Evolutionary conservation across 148 eudicot genomes (phyloP), one percentile per base, ranked within the genome.

Genomic region (Suaeda aralocaspica): DNA sequence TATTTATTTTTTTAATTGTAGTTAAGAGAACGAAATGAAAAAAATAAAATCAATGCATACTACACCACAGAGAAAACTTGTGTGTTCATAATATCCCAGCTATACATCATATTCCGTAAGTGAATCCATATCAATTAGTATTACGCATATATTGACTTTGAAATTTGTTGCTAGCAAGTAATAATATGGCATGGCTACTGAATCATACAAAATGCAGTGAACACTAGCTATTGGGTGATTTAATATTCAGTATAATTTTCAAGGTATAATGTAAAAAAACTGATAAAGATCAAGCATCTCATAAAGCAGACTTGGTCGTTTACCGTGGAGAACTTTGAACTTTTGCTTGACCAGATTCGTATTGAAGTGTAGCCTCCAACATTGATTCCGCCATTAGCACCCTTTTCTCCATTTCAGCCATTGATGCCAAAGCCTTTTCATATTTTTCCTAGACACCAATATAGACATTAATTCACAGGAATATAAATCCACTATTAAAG

Each of bases 301-400:
- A n/a, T 33, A 58, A 25, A 12, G 33, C 18, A 48, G 55, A 53
- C 42, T 66, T 48, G 21, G 30, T 13, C 25, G 39, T 45, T 61
- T 80, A 92, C 97, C 88, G 72, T 53, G 97, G 91, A 58, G 96
- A 86, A 75, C 89, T 71, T 65, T 42, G 68, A 56, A 87, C 86
- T 82, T 88, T 85, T 39, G 78, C 82, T 80, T 88, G 91, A 59
- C 93, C 89, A 25, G 89, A 84, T 82, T 89, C 82, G 64, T 88
- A 85, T 50, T 89, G 93, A 75, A 88, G 68, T 46, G 93, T 88
- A 45, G 92, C 98, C 84, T 92, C 93, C 67, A 92, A 77, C 89
- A 82, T 84, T 22, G 96, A 76, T 70, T 92, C 96, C 11, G 98
- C 96, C 87, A 85, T 86, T 63, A 79, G 82, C 42, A 75, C 93